Base-by-base conservation (phyloP, 225 moss, liverwort and hornwort species). In the Bryum argenteum region DNA sequence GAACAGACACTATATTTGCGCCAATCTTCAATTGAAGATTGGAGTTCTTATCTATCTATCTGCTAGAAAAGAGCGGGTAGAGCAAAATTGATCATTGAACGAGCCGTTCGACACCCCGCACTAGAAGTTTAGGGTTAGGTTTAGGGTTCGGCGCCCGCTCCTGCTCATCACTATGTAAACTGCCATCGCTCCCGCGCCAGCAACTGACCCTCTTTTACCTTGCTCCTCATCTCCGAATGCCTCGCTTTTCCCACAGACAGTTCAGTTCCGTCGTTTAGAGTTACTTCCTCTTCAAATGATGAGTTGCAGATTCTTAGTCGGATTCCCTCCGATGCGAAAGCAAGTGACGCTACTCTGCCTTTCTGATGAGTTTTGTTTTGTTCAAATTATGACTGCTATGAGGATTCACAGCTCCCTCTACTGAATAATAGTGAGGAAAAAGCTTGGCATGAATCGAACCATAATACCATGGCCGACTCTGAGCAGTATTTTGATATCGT, bases 381-480 rank as follows among this genome's bases (percentile, higher is more conserved):
- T 11, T 0, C 12, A 6, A 11, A 0, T 13, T 0, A 0, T 1
- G 56, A 45, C 69, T 69, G 80, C 78, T 26, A 72, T 70, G 78
- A 75, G 75, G 86, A 87, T 83, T 43, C 76, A 73, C 54, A 33
- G 80, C 83, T 86, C 83, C 78, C 83, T 83, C 83, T 86, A 42
- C 80, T 79, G 81, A 85, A 17, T 63, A 59, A 0, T 0, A 71
- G 54, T 85, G 85, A 85, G 84, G 85, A 81, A 18, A 79, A 1
- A 1, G 85, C 81, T 76, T 85, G 81, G 81, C 79, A 79, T 76
- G 76, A 74, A 82, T 85, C 81, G 79, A 82, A 77, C 76, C 81
- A n/a, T 71, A 72, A 70, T 40, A 79, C 65, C 81, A 81, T 85
- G 24, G 81, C 79, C 73, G 79, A 81, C 66, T 69, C 79, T 81